phyloP scores from a whole-genome alignment of 2,329 filamentous ascomycete genomes.

The Diaporthe citri region DNA sequence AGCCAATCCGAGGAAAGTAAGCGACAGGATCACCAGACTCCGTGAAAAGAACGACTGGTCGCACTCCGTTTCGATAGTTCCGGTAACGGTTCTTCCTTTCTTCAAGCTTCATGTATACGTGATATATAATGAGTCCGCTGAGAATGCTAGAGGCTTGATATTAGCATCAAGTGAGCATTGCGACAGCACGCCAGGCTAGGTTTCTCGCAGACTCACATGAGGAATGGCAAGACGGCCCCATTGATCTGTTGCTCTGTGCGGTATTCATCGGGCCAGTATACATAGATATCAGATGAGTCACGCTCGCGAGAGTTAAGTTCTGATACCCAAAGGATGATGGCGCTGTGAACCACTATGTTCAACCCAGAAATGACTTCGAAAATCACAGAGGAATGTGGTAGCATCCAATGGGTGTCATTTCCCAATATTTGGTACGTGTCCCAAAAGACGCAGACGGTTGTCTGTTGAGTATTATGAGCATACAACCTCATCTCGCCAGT shows the following conservation, averaged over 20 bases:
- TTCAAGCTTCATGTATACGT: background rate
- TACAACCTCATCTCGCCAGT: background rate
- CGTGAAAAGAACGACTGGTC: background rate
- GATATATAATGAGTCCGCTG: background rate
- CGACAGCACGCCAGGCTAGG: background rate
- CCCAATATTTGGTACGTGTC: background rate
- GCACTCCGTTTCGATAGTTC: background rate
- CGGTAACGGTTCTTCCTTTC: background rate
- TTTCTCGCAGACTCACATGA: background rate
- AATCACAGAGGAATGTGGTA: background rate
- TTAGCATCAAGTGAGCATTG: background rate
- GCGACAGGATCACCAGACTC: conserved; percentile 6
- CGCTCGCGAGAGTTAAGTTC: too few relatives aligned
- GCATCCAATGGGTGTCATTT: background rate
- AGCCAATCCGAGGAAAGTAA: background rate
- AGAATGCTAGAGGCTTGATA: background rate
- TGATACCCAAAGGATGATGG: background rate
- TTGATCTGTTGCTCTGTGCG: background rate
- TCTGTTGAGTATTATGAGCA: background rate
- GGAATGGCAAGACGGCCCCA: background rate
- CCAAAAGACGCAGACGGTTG: background rate
- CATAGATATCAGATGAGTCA: background rate
- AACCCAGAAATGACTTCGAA: background rate
- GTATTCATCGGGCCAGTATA: background rate
- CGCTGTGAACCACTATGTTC: background rate